Evolutionary conservation across 2,329 filamentous ascomycete genomes (phyloP), one percentile per base, ranked within the genome.

Genomic region (Saccharata proteae): DNA sequence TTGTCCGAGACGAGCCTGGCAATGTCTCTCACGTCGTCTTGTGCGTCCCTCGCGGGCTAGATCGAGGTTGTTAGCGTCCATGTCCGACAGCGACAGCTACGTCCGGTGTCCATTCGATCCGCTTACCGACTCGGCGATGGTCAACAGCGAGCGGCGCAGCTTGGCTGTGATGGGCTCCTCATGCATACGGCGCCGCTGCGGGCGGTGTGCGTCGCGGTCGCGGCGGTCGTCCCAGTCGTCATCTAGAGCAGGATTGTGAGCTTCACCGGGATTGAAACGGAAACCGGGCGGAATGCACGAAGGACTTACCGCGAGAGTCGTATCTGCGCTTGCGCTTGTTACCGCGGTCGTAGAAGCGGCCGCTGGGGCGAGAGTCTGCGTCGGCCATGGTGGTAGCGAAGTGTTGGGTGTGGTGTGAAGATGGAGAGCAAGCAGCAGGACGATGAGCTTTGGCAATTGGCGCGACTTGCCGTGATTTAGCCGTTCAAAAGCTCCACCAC

Each of bases 291-390:
- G n/a, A n/a, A n/a, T n/a, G n/a, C n/a, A n/a, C n/a, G n/a, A n/a
- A n/a, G n/a, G n/a, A n/a, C n/a, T n/a, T n/a, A n/a, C n/a, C n/a
- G n/a, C n/a, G n/a, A n/a, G n/a, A n/a, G n/a, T n/a, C 70, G 51
- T 77, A 79, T 51, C 84, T 72, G 47, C 80, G 70, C 61, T 92
- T 93, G 54, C 80, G 75, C 46, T 72, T 74, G 53, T 75, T 43
- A 21, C 19, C 18, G 10, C 33, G 21, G 23, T 35, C 25, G 33
- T 35, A 35, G 23, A 35, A 35, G 28, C 33, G 33, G 17, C 33
- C 33, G 19, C 24, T 27, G 13, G 33, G 33, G 27, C 33, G 54
- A 45, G 50, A 30, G 26, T 20, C 30, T 19, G 20, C 31, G 26
- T 25, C 35, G 18, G 26, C 31, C 32, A 24, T 35, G 15, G 15